Evolutionary conservation across 768 basidiomycete species (phyloP).

Genomic region (Gelatoporia subvermispora): DNA sequence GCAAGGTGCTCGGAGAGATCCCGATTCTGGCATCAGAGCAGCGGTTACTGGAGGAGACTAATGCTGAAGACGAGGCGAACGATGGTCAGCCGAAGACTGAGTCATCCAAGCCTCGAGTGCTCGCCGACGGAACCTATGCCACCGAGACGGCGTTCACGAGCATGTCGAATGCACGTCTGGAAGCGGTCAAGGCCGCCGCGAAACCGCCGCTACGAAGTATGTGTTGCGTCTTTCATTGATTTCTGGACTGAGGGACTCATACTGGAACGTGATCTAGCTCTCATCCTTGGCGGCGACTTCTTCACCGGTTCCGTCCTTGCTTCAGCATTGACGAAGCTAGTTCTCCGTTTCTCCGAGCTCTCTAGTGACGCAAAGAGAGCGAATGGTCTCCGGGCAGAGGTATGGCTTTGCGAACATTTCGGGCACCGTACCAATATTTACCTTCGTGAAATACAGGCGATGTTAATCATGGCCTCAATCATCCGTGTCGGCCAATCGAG

Average conservation of each 20-base stretch:
- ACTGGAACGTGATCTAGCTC: constrained; percentile 37
- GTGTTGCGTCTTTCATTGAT: constrained; percentile 13
- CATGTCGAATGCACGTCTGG: constrained; percentile 55
- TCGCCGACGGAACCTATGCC: constrained; percentile 97
- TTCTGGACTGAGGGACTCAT: not conserved
- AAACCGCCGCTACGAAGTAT: constrained; percentile 87
- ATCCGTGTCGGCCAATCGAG: constrained; percentile 97
- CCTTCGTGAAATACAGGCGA: constrained; percentile 49
- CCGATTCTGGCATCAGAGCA: constrained; percentile 93
- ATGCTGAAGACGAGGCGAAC: constrained; percentile 47
- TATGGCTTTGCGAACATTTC: constrained; percentile 22
- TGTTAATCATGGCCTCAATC: constrained; percentile 97
- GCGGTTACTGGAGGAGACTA: constrained; percentile 71
- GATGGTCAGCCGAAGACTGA: constrained; percentile 45
- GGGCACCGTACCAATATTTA: not conserved
- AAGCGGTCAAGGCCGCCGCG: constrained; percentile 78
- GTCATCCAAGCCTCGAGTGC: constrained; percentile 64
- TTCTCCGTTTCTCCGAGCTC: constrained; percentile 64
- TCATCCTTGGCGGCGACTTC: constrained; percentile 94
- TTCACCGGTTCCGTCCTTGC: constrained; percentile 94
- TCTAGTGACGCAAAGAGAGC: constrained; percentile 43
- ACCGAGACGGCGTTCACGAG: constrained; percentile 89
- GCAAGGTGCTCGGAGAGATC: constrained; percentile 91
- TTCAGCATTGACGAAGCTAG: constrained; percentile 84
- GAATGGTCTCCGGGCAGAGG: constrained; percentile 86